phyloP scores from a whole-genome alignment of 176 grass and related monocot species.

The Oryza glumipatula region DNA sequence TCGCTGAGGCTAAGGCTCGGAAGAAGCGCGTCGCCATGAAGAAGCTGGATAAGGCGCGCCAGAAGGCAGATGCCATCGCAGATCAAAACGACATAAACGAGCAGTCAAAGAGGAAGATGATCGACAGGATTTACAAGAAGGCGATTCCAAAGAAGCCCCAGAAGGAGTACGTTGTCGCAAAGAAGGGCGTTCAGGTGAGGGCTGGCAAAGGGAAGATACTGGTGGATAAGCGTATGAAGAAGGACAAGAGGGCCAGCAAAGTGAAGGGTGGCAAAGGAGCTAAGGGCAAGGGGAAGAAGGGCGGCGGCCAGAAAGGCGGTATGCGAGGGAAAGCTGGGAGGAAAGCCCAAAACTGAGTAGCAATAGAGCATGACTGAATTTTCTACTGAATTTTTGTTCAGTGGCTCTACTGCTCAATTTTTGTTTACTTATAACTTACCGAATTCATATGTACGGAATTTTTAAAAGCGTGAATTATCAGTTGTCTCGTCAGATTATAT shows the following conservation, averaged over 20 bases:
- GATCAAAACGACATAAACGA: constrained; percentile 88
- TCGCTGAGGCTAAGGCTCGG: constrained; percentile 89
- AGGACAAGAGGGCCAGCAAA: constrained; percentile 36
- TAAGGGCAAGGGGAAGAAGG: constrained; percentile 1
- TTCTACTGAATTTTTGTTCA: background rate
- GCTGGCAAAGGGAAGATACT: constrained; percentile 28
- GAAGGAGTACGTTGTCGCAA: constrained; percentile 93
- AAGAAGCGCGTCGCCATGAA: constrained; percentile 77
- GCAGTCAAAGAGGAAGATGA: constrained; percentile 88
- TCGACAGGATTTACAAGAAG: constrained; percentile 83
- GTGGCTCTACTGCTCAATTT: background rate
- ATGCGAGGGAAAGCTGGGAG: constrained; percentile 42
- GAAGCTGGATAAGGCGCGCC: constrained; percentile 74
- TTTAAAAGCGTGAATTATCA: constrained; percentile 17
- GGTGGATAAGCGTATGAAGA: constrained; percentile 44
- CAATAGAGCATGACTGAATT: background rate
- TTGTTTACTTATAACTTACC: background rate
- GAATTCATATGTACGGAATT: background rate
- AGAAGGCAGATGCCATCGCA: constrained; percentile 78
- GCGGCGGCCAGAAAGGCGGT: constrained; percentile 37
- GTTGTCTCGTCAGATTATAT: background rate
- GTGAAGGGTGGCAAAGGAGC: constrained; percentile 30
- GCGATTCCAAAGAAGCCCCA: constrained; percentile 79
- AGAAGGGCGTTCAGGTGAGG: constrained; percentile 80
- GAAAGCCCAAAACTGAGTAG: constrained; percentile 36